Evolutionary conservation across 331 rosid genomes (phyloP).

Genomic region (Pyrus hybrid): DNA sequence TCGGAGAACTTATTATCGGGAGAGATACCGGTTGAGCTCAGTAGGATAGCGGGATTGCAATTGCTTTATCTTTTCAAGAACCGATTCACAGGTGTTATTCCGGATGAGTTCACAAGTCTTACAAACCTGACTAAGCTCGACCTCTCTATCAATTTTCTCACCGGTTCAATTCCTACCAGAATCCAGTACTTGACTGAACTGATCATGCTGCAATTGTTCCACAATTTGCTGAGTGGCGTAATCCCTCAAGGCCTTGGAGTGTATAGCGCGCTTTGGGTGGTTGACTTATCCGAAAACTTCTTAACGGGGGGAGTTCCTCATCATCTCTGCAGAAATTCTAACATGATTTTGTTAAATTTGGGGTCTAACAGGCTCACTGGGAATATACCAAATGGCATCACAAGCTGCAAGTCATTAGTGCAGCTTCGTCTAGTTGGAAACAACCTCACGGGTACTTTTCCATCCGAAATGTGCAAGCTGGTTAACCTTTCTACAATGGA

Average conservation of each 20-base stretch:
- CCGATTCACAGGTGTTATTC: slow-evolving; percentile 21
- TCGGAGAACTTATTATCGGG: slow-evolving; percentile 21
- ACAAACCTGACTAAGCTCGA: slow-evolving; percentile 20
- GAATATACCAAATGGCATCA: slow-evolving; percentile 17
- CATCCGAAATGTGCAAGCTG: slow-evolving; percentile 17
- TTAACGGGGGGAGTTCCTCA: slow-evolving; percentile 21
- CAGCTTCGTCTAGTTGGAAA: slow-evolving; percentile 27
- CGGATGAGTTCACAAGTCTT: slow-evolving; percentile 21
- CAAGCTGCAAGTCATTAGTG: slow-evolving; percentile 21
- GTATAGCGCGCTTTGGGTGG: slow-evolving; percentile 29
- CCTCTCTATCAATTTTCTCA: slow-evolving; percentile 23
- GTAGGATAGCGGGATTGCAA: slow-evolving; percentile 10
- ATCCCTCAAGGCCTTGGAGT: slow-evolving; percentile 28
- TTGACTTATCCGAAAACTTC: slow-evolving; percentile 23
- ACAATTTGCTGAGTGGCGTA: slow-evolving; percentile 12
- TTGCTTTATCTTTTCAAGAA: slow-evolving; percentile 23
- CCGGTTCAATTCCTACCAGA: slow-evolving; percentile 21
- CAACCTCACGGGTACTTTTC: slow-evolving; percentile 16
- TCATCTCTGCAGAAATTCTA: slow-evolving; percentile 12
- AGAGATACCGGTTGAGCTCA: slow-evolving; percentile 21
- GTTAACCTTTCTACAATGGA: slow-evolving; percentile 19
- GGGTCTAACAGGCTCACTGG: slow-evolving; percentile 26
- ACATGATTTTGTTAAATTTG: slow-evolving; percentile 18
- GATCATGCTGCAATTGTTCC: slow-evolving; percentile 22
- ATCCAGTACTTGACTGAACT: slow-evolving; percentile 19